Base-by-base conservation (phyloP, 768 basidiomycete species). In the Rubroboletus pulcherrimus region DNA sequence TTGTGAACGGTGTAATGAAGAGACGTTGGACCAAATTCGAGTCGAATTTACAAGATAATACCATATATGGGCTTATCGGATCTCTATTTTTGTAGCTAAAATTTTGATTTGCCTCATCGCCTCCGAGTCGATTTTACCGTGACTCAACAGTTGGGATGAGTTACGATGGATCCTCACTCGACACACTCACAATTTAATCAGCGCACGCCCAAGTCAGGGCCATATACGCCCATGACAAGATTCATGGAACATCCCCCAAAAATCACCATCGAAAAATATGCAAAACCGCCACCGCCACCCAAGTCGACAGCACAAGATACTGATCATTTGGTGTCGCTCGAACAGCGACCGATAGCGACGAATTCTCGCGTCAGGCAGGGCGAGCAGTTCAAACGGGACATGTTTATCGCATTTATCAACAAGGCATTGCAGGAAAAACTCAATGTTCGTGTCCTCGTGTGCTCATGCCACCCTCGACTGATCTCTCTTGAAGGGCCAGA, bases 381-480 rank as follows among this genome's bases (percentile, higher is more conserved):
- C 67, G 88, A 91, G 63, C 81, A 83, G 59, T 83, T 86, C 55
- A 80, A 83, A 62, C 86, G 85, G 66, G 88, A 89, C 64, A 89
- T 95, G 84, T 90, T 90, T 66, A 79, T 93, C 12, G 83, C 86
- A 0, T 93, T 89, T 57, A 82, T 95, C 29, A 83, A 84, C 61
- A 89, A 91, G 64, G 89, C 93, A 5, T 73, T 96, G 35, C 81
- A 85, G 45, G 83, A 89, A 68, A 91, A 89, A 66, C 66, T 77
- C 14, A 76, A 81, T 62, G 93, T 92, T 63, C 62, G 85, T 74
- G 46, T 51, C 54, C 21, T 63, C 59, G 47, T 56, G 49, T 48
- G 57, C 47, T 26, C 49, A 11, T 47, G n/a, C 35, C 46, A 42
- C 49, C 31, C 58, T 54, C 30, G 53, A 43, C 57, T 70, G 51